Base-by-base conservation (phyloP, 2,329 filamentous ascomycete genomes). In the Huntiella decipiens region DNA sequence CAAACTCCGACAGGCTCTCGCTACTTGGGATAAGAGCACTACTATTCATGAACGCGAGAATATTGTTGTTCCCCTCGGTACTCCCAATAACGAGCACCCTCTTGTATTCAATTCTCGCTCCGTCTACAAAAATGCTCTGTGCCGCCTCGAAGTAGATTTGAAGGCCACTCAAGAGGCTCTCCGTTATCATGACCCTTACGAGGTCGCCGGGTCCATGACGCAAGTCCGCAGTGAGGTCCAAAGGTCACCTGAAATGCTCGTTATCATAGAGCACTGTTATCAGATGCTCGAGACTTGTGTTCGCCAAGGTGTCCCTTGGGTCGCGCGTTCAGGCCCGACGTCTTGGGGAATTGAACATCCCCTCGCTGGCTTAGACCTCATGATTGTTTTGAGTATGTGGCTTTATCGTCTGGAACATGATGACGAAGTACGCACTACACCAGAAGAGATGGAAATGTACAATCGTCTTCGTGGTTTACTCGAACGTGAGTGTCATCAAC, bases 271-370 rank as follows among this genome's bases (percentile, higher is more conserved):
- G 58, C 85, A 92, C 62, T 96, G 91, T 66, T 96, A 91, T 63
- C 85, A 92, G 62, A 96, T 87, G 66, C 87, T 98, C 57, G 88
- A 96, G 63, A 94, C 91, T 42, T 88, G 88, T 47, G 88, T 92
- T 39, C 67, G 86, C 51, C 87, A 95, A 62, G 91, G 88, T 53
- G 86, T 96, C 53, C 85, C 88, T 56, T 96, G 91, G 88, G 87
- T 96, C 51, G 88, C 88, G n/a, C 81, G 87, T 54, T 95, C 88
- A 16, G 95, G 87, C 40, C 86, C 91, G 16, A 95, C 91, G 40
- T 96, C 96, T 65, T 98, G 91, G 91, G 96, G 88, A 61, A 84
- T 96, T 51, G 91, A 98, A 66, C 88, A 98, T 61, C 87, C 91
- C 44, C 77, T 98, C 49, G 95, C 87, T 58, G 88, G 88, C 52